Percentiles rank a stretch among this genome's conserved stretches.
Evolutionary conservation across 148 eudicot species (phyloP).

Genomic region (Rheum nobile): DNA sequence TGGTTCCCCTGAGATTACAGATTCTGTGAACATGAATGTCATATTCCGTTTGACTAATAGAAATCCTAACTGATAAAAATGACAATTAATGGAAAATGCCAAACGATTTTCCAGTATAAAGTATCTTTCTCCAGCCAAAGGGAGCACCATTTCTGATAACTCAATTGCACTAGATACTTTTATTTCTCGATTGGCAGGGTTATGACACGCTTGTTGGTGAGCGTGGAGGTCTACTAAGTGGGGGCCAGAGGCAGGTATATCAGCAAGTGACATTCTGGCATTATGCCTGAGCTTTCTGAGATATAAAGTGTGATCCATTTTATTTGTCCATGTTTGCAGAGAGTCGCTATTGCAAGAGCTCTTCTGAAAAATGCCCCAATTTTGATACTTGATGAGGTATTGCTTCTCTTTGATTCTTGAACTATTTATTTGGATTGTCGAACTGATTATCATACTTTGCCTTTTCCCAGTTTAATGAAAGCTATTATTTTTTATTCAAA

Average conservation of each 20-base stretch:
- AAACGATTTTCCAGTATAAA: neutral
- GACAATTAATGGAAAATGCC: neutral
- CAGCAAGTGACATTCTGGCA: neutral
- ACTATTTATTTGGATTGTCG: neutral
- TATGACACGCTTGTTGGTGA: constrained; percentile 98
- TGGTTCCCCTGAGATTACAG: neutral
- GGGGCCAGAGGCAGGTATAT: constrained; percentile 93
- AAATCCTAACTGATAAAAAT: neutral
- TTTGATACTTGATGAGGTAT: constrained; percentile 94
- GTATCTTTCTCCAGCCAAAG: neutral
- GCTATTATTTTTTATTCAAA: neutral
- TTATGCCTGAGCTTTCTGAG: neutral
- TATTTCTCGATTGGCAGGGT: constrained; percentile 40
- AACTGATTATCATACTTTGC: neutral
- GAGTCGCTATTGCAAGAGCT: constrained; percentile 95
- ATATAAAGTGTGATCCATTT: neutral
- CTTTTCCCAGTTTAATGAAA: neutral
- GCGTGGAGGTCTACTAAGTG: constrained; percentile 92
- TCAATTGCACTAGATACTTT: constrained; percentile 7
- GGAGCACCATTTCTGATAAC: neutral
- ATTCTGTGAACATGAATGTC: neutral
- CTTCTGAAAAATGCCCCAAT: constrained; percentile 89
- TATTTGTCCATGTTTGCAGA: constrained; percentile 32
- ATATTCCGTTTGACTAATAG: neutral
- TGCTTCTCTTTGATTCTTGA: neutral